Evolutionary conservation across 2,329 filamentous ascomycete species (phyloP).

Genomic region (Furcasterigmium sp.): DNA sequence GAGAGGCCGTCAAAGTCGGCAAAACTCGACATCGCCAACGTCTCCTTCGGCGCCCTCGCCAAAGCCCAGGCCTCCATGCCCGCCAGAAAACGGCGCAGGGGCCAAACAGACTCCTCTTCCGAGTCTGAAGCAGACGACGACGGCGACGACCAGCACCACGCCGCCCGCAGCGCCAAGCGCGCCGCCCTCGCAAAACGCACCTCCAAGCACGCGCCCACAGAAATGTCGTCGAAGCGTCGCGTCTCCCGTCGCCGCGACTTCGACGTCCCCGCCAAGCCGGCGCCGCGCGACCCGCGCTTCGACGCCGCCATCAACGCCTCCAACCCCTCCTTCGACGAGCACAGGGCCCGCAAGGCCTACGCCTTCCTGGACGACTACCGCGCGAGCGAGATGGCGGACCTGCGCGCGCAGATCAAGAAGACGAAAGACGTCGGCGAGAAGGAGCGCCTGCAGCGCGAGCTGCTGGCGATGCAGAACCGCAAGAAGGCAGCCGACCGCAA

Average conservation of each 20-base stretch:
- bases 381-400: slow-evolving; percentile 71
- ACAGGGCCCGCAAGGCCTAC: slow-evolving; percentile 67
- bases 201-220: slow-evolving; percentile 85
- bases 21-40: slow-evolving; percentile 44
- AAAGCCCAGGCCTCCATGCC: slow-evolving; percentile 72
- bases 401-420: slow-evolving; percentile 62
- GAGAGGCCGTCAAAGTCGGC: background rate
- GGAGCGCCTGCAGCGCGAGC: slow-evolving; percentile 64
- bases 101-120: slow-evolving; percentile 18
- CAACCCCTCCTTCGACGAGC: slow-evolving; percentile 44
- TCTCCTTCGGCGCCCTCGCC: slow-evolving; percentile 87
- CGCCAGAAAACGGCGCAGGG: slow-evolving; percentile 22
- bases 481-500: slow-evolving; percentile 66
- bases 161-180: slow-evolving; percentile 15
- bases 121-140: slow-evolving; percentile 18
- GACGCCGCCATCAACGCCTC: slow-evolving; percentile 57
- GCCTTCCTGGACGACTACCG: slow-evolving; percentile 85
- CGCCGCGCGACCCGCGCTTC: slow-evolving; percentile 80
- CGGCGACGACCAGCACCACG: slow-evolving; percentile 24
- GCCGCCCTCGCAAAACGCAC: slow-evolving; percentile 36
- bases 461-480: slow-evolving; percentile 74
- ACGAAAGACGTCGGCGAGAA: slow-evolving; percentile 59
- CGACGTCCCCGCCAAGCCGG: slow-evolving; percentile 54
- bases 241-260: slow-evolving; percentile 78
- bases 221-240: slow-evolving; percentile 75